Evolutionary conservation across 495 filamentous ascomycete genomes (phyloP), one percentile per base, ranked within the genome.

Genomic region (Penicillium simplicissimum): DNA sequence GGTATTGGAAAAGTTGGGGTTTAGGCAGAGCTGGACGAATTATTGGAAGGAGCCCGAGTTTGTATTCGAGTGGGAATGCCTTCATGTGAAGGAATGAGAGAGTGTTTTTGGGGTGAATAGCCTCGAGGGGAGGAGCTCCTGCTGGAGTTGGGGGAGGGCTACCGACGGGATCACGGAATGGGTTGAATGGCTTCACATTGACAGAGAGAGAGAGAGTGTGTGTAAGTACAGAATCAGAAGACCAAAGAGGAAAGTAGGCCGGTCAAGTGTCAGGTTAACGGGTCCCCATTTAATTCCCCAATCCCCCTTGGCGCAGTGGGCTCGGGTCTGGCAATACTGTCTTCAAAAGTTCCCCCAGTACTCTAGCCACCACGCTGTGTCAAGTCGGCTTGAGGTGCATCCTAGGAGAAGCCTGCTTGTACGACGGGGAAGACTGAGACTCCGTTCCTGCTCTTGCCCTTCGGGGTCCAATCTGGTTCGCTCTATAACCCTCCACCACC

Each of bases 31-130:
- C 59, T 61, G 23, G 0, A 71, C 68, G 19, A n/a, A 73, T 33
- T 73, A 71, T 60, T 73, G 68, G 68, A 71, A 73, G 47, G 66
- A 71, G 25, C 68, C 4, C 2, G 7, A 34, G 10, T 15, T 33
- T 15, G 38, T 43, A 19, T 14, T 52, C 0, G 66, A 73, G 57
- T 71, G 66, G 68, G 64, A 71, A 48, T 48, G 47, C 21, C 17
- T 57, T 62, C 28, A 48, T 9, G 48, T 8, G 11, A 45, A 23
- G 11, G 42, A 23, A 23, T 45, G 17, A 45, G 19, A 11, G 28
- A 4, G 4, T 31, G 38, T n/a, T 25, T 25, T 8, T 11, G 21
- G 11, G 11, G 42, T 5, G 19, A 11, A 45, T 45, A 45, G 42
- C 42, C 21, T 45, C 42, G 4, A 11, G 42, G 40, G 40, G n/a